Conservation (phyloP, 169 alveolate genomes). For the Eimeria praecox region DNA sequence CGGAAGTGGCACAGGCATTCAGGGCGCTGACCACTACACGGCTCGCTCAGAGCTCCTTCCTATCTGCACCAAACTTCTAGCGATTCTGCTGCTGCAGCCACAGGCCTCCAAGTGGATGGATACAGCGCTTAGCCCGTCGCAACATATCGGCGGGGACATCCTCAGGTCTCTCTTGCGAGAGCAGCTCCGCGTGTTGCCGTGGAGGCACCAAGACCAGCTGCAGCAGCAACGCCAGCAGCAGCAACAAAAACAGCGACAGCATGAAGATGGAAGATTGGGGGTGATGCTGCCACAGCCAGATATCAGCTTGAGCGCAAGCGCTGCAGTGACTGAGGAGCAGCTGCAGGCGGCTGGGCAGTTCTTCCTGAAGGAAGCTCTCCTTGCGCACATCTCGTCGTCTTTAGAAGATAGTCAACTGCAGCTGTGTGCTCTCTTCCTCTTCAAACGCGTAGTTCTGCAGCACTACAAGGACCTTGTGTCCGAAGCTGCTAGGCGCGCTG, state of each 20-base stretch:
- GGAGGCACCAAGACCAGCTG: conserved; percentile 60
- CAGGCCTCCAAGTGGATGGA: conserved; percentile 76
- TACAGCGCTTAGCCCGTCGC: conserved; percentile 73
- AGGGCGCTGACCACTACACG: neutral
- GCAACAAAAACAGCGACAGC: neutral
- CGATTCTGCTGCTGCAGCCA: conserved; percentile 77
- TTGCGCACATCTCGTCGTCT: conserved; percentile 78
- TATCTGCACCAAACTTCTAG: conserved; percentile 70
- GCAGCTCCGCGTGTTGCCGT: conserved; percentile 64
- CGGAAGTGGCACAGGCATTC: conserved; percentile 36
- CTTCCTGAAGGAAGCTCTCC: conserved; percentile 77
- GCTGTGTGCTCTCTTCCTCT: conserved; percentile 78
- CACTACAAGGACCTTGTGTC: conserved; percentile 75
- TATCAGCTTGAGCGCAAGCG: neutral
- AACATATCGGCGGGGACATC: conserved; percentile 68
- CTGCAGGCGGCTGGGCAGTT: conserved; percentile 64
- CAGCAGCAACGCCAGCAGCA: conserved; percentile 32
- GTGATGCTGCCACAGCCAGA: conserved; percentile 13
- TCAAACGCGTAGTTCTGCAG: conserved; percentile 77
- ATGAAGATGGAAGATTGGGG: neutral
- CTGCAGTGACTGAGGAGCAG: conserved; percentile 61
- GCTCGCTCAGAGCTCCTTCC: conserved; percentile 74
- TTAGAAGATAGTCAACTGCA: conserved; percentile 78
- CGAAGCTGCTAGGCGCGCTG: conserved; percentile 60
- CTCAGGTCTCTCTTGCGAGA: conserved; percentile 68